phyloP scores from a whole-genome alignment of 1,139 yeast genomes.

The Pneumocystis carinii region DNA sequence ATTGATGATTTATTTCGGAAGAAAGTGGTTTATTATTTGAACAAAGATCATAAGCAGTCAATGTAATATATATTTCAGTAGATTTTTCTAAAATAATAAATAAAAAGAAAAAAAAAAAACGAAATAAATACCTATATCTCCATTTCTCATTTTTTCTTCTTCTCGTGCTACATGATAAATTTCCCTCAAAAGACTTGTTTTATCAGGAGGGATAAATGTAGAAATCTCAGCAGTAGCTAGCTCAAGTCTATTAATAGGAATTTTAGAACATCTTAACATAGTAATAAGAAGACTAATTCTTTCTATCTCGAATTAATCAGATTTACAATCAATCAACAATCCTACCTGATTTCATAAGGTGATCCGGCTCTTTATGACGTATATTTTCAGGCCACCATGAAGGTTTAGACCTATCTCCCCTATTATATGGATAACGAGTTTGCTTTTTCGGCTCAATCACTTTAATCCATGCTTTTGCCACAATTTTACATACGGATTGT shows the following conservation, averaged over 20 bases:
- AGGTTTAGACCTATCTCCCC: conserved; percentile 37
- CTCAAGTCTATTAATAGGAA: conserved; percentile 22
- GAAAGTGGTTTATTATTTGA: no score
- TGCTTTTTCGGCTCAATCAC: conserved; percentile 54
- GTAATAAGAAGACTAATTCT: conserved; percentile 36
- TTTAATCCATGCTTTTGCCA: conserved; percentile 58
- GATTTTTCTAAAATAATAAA: background rate
- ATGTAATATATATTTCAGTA: conserved; percentile 6
- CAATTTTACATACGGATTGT: conserved; percentile 44
- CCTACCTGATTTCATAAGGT: conserved; percentile 35
- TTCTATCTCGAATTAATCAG: conserved; percentile 20
- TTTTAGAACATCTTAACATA: conserved; percentile 26
- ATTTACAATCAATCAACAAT: no score
- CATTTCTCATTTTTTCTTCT: conserved; percentile 11
- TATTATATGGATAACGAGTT: conserved; percentile 46
- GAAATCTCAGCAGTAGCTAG: conserved; percentile 16
- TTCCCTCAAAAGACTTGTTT: conserved; percentile 20
- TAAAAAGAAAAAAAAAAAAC: background rate
- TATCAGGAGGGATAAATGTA: conserved; percentile 14
- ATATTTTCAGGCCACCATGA: conserved; percentile 56
- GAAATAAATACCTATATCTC: conserved; percentile 2
- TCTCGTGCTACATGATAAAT: conserved; percentile 20
- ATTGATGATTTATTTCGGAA: no score
- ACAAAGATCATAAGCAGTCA: background rate
- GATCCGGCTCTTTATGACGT: conserved; percentile 56